A percentile compares a stretch with the other conserved stretches of the same genome.
These are phyloP conservation scores for Triangularia setosa DNA, from an alignment of 2,329 filamentous ascomycete genomes.

Conservation along the genomic window DNA sequence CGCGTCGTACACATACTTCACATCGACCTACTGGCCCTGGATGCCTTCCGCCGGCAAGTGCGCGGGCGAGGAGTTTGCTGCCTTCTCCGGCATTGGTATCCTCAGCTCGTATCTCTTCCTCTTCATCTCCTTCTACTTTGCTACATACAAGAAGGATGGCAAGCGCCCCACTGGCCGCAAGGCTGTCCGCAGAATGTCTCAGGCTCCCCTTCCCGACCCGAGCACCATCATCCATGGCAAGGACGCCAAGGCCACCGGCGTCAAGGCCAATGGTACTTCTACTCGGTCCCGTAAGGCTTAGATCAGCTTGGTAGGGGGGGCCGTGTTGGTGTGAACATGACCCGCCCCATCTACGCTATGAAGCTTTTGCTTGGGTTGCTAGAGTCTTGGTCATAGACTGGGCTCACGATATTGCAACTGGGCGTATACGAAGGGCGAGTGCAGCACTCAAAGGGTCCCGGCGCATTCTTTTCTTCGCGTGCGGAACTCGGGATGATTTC, in stretches of 20 bases:
- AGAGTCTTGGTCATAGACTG: not conserved
- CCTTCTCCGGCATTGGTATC: constrained; percentile 86
- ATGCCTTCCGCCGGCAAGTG: constrained; percentile 82
- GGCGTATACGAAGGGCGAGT: not conserved
- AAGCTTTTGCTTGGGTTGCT: not conserved
- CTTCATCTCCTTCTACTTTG: constrained; percentile 98
- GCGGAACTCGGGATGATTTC: constrained; percentile 7
- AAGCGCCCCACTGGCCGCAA: constrained; percentile 80
- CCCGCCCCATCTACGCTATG: not conserved
- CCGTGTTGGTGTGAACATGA: not conserved
- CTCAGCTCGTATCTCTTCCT: constrained; percentile 93
- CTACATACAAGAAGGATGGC: constrained; percentile 86
- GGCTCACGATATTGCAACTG: not conserved
- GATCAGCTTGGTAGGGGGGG: not conserved
- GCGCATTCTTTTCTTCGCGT: not conserved
- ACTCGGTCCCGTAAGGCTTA: constrained; percentile 26
- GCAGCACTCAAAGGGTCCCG: not conserved
- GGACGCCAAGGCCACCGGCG: constrained; percentile 23
- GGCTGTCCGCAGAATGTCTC: constrained; percentile 62
- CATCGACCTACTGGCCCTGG: constrained; percentile 80
- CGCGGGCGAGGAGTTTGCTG: constrained; percentile 94
- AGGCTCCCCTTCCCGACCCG: constrained; percentile 73
- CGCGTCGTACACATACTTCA: constrained; percentile 98
- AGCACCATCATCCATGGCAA: constrained; percentile 65
- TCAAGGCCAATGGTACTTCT: constrained; percentile 25